phyloP scores from a whole-genome alignment of 129 eudicot species.

The sunflower (Helianthus annuus) region DNA sequence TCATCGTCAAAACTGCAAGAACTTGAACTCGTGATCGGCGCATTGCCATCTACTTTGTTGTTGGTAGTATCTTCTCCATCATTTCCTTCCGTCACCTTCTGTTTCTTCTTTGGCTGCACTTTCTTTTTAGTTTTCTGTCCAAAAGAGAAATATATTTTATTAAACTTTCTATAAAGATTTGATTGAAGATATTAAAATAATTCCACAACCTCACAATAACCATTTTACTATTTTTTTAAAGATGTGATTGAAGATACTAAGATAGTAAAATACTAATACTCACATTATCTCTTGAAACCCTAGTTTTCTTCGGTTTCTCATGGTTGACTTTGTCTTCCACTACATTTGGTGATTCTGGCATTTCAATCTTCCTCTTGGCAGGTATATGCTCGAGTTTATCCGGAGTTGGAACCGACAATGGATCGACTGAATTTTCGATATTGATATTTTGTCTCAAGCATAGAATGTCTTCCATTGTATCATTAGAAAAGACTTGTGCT shows the following conservation, averaged over 20 bases:
- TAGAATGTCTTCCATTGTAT: slow-evolving; percentile 32
- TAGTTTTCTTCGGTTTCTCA: slow-evolving; percentile 53
- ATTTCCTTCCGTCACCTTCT: slow-evolving; percentile 33
- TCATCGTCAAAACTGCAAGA: slow-evolving; percentile 68
- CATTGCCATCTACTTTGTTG: slow-evolving; percentile 31
- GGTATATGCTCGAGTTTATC: slow-evolving; percentile 30
- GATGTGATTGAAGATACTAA: slow-evolving; percentile 12
- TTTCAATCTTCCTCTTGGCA: slow-evolving; percentile 53
- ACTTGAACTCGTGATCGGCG: slow-evolving; percentile 43
- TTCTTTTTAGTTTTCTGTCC: slow-evolving; percentile 49
- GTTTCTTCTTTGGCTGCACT: slow-evolving; percentile 49
- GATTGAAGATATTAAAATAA: slow-evolving; percentile 18
- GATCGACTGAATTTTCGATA: slow-evolving; percentile 28
- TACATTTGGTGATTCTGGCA: slow-evolving; percentile 16
- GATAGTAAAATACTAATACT: slow-evolving; percentile 42
- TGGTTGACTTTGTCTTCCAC: slow-evolving; percentile 26
- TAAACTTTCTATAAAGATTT: slow-evolving; percentile 9
- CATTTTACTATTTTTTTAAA: neutral
- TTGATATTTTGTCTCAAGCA: slow-evolving; percentile 28
- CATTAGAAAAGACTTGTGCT: slow-evolving; percentile 35
- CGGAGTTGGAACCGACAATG: neutral
- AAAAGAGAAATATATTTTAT: neutral
- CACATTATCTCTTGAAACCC: slow-evolving; percentile 67
- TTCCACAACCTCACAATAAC: slow-evolving; percentile 30
- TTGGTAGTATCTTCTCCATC: slow-evolving; percentile 34